These are phyloP conservation scores for Lonicera japonica DNA, from an alignment of 129 eudicot genomes.

Conservation along the genomic window DNA sequence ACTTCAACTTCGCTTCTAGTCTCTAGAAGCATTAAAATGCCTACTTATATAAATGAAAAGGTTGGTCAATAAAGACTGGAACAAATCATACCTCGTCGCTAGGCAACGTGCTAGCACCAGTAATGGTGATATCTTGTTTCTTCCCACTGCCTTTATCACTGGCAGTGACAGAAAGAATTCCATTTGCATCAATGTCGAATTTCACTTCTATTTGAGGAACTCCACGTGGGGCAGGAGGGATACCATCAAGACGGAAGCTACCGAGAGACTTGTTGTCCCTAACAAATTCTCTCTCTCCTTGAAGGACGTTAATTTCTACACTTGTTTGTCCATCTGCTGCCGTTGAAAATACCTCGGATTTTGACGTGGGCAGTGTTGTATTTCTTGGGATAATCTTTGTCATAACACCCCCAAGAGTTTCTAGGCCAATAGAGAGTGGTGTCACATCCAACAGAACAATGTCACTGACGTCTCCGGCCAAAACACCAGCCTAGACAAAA, in stretches of 20 bases:
- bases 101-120: slow-evolving; percentile 98
- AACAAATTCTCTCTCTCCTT: slow-evolving; percentile 96
- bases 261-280: slow-evolving; percentile 96
- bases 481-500: slow-evolving; percentile 77
- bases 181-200: slow-evolving; percentile 95
- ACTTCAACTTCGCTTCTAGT: too few relatives aligned
- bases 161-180: slow-evolving; percentile 87
- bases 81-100: slow-evolving; percentile 64
- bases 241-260: slow-evolving; percentile 95
- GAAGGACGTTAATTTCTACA: slow-evolving; percentile 92
- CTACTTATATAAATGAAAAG: too few relatives aligned
- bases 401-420: slow-evolving; percentile 99
- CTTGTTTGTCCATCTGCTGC: slow-evolving; percentile 99
- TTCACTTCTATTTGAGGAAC: slow-evolving; percentile 98
- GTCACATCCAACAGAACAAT: slow-evolving; percentile 92
- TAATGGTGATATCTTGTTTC: slow-evolving; percentile 98
- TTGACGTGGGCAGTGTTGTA: slow-evolving; percentile 92
- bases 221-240: slow-evolving; percentile 98
- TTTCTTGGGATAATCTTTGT: slow-evolving; percentile 92
- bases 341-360: slow-evolving; percentile 95
- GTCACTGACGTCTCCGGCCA: slow-evolving; percentile 98
- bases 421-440: slow-evolving; percentile 87
- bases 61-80: not conserved
- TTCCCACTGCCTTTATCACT: slow-evolving; percentile 88
- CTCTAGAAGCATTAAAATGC: too few relatives aligned